These are phyloP conservation scores for Hemisphaericaspora subhashii DNA, from an alignment of 1,139 yeast species.

Conservation along the genomic window DNA sequence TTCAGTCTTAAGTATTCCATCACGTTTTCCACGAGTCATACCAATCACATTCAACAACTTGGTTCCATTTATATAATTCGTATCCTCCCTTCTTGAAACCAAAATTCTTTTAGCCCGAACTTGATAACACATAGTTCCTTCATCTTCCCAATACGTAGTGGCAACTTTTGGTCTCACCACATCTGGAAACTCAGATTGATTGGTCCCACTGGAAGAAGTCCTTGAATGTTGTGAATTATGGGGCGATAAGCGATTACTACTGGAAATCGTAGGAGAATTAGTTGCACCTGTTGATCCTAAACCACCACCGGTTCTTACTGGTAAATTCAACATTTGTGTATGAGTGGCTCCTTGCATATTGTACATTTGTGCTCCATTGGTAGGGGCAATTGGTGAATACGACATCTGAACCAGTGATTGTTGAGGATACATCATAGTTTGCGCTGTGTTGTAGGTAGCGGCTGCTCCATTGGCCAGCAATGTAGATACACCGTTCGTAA, in stretches of 20 bases:
- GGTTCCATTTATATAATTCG: constrained; percentile 54
- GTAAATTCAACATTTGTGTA: constrained; percentile 1
- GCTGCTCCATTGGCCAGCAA: constrained; percentile 4
- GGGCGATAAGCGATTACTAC: constrained; percentile 2
- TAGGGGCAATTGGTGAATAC: constrained; percentile 9
- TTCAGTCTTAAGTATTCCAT: constrained; percentile 70
- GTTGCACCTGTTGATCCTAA: constrained; percentile 3
- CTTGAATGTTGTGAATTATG: constrained; percentile 16
- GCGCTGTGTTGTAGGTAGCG: constrained; percentile 7
- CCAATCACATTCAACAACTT: constrained; percentile 84
- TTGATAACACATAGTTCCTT: constrained; percentile 48
- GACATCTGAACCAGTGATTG: constrained; percentile 11
- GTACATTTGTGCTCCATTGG: constrained; percentile 8
- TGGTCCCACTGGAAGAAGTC: constrained; percentile 16
- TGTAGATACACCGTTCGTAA: background rate
- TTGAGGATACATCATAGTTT: constrained; percentile 14
- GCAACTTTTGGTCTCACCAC: constrained; percentile 38
- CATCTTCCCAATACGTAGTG: constrained; percentile 52
- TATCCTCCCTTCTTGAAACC: constrained; percentile 54
- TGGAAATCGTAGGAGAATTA: background rate
- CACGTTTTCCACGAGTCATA: constrained; percentile 95
- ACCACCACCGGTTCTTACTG: background rate
- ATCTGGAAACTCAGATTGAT: constrained; percentile 17
- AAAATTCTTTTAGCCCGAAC: constrained; percentile 46
- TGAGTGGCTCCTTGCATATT: constrained; percentile 11